These are phyloP conservation scores for Ustilago trichophora DNA, from an alignment of 1,284 basidiomycete species.

Conservation along the genomic window DNA sequence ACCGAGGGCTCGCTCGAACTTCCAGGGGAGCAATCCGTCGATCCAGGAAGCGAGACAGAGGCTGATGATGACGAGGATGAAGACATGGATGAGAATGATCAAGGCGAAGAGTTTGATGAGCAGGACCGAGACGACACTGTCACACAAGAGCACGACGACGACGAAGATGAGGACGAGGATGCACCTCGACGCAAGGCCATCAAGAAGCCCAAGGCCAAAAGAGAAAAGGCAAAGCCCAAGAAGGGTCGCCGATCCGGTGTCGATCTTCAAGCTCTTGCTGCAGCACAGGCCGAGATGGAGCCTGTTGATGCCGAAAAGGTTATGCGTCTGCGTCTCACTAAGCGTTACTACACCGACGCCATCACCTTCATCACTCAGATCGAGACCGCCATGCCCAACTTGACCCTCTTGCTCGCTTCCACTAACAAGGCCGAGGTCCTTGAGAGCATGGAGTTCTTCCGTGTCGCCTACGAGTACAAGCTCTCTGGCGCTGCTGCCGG, in stretches of 20 bases:
- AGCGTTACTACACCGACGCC: constrained; percentile 88
- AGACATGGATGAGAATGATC: constrained; percentile 65
- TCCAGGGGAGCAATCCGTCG: constrained; percentile 53
- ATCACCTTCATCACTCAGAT: constrained; percentile 84
- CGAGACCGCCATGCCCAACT: constrained; percentile 79
- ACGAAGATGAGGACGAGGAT: constrained; percentile 15
- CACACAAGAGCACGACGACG: constrained; percentile 23
- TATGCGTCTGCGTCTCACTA: constrained; percentile 78
- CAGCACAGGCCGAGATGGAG: constrained; percentile 55
- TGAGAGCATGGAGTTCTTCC: constrained; percentile 95
- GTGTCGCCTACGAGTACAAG: constrained; percentile 82
- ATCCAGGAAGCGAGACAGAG: constrained; percentile 66
- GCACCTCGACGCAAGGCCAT: constrained; percentile 8
- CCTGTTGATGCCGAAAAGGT: constrained; percentile 66
- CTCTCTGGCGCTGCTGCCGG: constrained; percentile 74
- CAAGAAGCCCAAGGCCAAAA: constrained; percentile 23
- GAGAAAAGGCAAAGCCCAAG: constrained; percentile 36
- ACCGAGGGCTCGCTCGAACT: constrained; percentile 57
- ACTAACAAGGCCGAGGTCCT: constrained; percentile 93
- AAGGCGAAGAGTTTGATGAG: constrained; percentile 10
- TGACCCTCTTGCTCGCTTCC: constrained; percentile 83
- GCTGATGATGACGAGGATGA: constrained; percentile 59
- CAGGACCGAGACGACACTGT: constrained; percentile 26
- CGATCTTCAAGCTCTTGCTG: constrained; percentile 52
- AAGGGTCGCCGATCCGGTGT: constrained; percentile 68